phyloP scores from a whole-genome alignment of 176 grass and related monocot genomes.

The Triticum urartu region DNA sequence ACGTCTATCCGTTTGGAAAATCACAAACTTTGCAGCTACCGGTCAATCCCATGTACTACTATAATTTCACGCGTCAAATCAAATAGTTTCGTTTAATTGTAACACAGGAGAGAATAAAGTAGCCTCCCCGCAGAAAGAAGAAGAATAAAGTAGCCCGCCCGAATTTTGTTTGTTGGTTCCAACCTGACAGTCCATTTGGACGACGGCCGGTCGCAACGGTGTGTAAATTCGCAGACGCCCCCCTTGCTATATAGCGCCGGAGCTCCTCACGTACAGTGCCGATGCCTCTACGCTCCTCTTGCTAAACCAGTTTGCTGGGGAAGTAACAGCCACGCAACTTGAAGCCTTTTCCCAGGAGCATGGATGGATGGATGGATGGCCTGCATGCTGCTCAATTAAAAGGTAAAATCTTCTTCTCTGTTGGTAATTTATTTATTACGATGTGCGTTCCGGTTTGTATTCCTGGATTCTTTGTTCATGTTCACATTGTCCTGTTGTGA shows the following conservation, averaged over 20 bases:
- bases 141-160: no score
- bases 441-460: not conserved
- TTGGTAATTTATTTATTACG: not conserved
- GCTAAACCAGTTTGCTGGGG: not conserved
- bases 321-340: not conserved
- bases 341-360: not conserved
- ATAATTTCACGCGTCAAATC: not conserved
- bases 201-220: conserved; percentile 4
- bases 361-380: not conserved
- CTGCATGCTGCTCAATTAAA: not conserved
- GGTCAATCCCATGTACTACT: not conserved
- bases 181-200: conserved; percentile 33
- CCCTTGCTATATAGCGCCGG: conserved; percentile 6
- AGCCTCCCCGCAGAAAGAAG: no score
- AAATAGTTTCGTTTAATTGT: no score
- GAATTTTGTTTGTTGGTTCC: not conserved
- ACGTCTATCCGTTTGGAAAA: not conserved
- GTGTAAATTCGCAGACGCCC: not conserved
- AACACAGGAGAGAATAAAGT: no score
- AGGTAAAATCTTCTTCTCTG: not conserved
- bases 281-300: no score
- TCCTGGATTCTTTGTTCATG: not conserved
- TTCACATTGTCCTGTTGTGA: not conserved
- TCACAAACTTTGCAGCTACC: not conserved
- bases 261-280: not conserved